Percentiles rank a stretch among this genome's conserved stretches.
These are phyloP conservation scores for Penstemon newberryi DNA, from an alignment of 257 asterid species.

Conservation along the genomic window DNA sequence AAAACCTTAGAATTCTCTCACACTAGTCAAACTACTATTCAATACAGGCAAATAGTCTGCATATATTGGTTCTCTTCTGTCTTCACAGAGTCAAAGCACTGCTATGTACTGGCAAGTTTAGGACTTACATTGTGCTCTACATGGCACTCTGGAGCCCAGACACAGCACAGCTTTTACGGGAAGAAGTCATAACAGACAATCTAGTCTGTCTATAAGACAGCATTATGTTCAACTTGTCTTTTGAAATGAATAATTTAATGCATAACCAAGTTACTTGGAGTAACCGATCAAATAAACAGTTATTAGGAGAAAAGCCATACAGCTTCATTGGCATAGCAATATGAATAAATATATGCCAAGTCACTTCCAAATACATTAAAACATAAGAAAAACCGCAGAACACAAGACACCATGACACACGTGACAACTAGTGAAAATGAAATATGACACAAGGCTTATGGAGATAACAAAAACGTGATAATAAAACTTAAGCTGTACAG, in stretches of 20 bases:
- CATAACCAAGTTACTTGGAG: neutral
- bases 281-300: neutral
- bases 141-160: constrained; percentile 20
- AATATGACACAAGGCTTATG: neutral
- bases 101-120: constrained; percentile 14
- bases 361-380: neutral
- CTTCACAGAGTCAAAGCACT: constrained; percentile 1
- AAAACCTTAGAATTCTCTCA: constrained; percentile 18
- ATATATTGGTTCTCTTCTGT: neutral
- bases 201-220: neutral
- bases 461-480: constrained; percentile 4
- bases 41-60: constrained; percentile 36
- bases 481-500: neutral
- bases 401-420: neutral
- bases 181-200: constrained; percentile 6
- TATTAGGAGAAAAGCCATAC: neutral
- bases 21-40: constrained; percentile 9
- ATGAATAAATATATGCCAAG: neutral
- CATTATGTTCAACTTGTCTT: neutral
- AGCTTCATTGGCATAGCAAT: constrained; percentile 4
- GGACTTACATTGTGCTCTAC: neutral
- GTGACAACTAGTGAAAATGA: constrained; percentile 14
- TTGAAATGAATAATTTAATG: neutral
- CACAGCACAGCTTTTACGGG: neutral
- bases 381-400: neutral